Evolutionary conservation across 179 eudicot genomes (phyloP).

Genomic region (Spergularia azorica): DNA sequence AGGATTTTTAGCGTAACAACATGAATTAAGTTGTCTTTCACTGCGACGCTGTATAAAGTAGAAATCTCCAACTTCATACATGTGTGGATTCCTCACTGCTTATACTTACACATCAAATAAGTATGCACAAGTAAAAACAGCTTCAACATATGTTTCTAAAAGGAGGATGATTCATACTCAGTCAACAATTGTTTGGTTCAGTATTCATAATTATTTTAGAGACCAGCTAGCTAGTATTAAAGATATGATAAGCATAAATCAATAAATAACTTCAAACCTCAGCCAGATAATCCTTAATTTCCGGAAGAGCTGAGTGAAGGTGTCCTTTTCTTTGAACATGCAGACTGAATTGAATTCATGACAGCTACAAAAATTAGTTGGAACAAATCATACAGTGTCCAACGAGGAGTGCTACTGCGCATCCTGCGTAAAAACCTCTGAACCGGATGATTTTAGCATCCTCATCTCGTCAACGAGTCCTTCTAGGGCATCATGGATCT

Average conservation of each 20-base stretch:
- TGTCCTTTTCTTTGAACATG: not conserved
- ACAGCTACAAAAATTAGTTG: slow-evolving; percentile 1
- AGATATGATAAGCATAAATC: not conserved
- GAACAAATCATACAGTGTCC: slow-evolving; percentile 12
- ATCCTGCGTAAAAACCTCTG: too few species aligned
- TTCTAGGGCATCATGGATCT: slow-evolving; percentile 47
- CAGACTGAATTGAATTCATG: not conserved
- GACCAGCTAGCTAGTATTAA: not conserved
- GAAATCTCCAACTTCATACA: not conserved
- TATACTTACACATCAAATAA: not conserved
- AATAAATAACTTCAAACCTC: not conserved
- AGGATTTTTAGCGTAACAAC: too few species aligned
- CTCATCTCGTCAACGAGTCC: slow-evolving; percentile 46
- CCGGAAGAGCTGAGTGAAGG: not conserved
- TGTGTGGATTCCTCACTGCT: not conserved
- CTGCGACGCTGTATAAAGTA: too few species aligned
- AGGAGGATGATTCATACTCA: not conserved
- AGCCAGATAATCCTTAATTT: not conserved
- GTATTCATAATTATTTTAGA: not conserved
- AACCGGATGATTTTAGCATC: slow-evolving; percentile 28
- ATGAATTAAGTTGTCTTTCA: too few species aligned
- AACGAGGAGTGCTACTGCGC: slow-evolving; percentile 1
- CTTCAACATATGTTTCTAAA: not conserved
- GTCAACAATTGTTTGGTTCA: not conserved
- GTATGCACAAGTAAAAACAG: not conserved